Base-by-base conservation (phyloP, 2,329 filamentous ascomycete species). In the Ophiostoma himal-ulmi region DNA sequence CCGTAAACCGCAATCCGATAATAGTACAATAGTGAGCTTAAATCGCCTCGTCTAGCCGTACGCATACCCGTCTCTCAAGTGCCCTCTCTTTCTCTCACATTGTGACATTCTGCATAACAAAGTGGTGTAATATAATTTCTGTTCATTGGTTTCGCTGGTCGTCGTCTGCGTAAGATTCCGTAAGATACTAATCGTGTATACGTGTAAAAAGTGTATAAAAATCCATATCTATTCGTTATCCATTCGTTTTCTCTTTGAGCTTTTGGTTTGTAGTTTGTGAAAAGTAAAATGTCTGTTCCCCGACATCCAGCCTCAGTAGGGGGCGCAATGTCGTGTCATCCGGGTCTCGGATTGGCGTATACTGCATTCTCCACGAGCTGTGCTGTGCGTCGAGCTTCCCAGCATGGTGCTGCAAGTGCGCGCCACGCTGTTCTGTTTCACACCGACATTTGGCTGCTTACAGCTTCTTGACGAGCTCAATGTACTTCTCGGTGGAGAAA, bases 401-500 rank as follows among this genome's bases (percentile, higher is more conserved):
- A 68, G 44, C 44, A 34, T 52, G 67, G 22, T 44, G n/a, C 22
- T 62, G 34, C 34, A 54, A n/a, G 26, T 65, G 37, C 34, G 36
- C 65, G 39, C 66, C 54, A 57, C 39, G 17, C 41, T 54, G 20
- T 68, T 36, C 22, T 41, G 67, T 67, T 48, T 41, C 67, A 68
- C 48, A 68, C 57, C 41, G 66, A 57, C 66, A 68, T 44, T 67
- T 60, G n/a, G 36, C n/a, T 26, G 36, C 80, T 91, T 93, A 98
- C 83, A 97, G 86, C 85, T 93, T 93, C 79, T 94, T 93, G 81
- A 88, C 89, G 77, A 98, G 89, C 89, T 98, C 94, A 82, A 92
- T 89, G 87, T 93, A 98, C 81, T 94, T 94, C 80, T 94, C 93
- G 73, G 95, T 99, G 81, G 92, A 96, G 91, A 97, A 99, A 74